phyloP scores from a whole-genome alignment of 2,329 filamentous ascomycete genomes.

The Exophiala viscosa region DNA sequence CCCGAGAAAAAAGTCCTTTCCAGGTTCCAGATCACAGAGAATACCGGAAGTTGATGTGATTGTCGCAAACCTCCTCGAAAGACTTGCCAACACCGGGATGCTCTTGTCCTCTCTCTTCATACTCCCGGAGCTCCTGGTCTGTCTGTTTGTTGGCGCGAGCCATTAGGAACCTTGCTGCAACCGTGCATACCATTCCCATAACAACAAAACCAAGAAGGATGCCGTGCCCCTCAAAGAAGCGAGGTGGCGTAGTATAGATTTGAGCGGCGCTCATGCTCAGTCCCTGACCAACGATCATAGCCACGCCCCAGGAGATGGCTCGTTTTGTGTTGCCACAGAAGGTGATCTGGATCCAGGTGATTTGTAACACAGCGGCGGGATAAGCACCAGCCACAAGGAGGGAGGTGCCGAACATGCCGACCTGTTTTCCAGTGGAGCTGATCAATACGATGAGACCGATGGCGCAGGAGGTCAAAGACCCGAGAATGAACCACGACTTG shows the following conservation, averaged over 20 bases:
- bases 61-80: slow-evolving; percentile 12
- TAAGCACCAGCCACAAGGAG: slow-evolving; percentile 6
- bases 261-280: slow-evolving; percentile 7
- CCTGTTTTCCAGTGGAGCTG: slow-evolving; percentile 2
- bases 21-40: not conserved
- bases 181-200: not conserved
- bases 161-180: slow-evolving; percentile 1
- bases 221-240: slow-evolving; percentile 9
- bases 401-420: slow-evolving; percentile 4
- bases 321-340: slow-evolving; percentile 11
- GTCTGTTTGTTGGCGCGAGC: not conserved
- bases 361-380: slow-evolving; percentile 8
- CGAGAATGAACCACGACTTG: slow-evolving; percentile 6
- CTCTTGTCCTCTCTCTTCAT: slow-evolving; percentile 4
- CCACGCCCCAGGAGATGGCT: slow-evolving; percentile 7
- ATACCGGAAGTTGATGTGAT: slow-evolving; percentile 9
- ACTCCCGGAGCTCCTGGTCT: slow-evolving; percentile 4
- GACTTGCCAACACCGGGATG: slow-evolving; percentile 5
- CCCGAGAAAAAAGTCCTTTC: not conserved
- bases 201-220: slow-evolving; percentile 7
- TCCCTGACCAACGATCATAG: slow-evolving; percentile 7
- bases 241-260: slow-evolving; percentile 8
- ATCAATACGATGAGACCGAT: slow-evolving; percentile 8
- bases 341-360: slow-evolving; percentile 11
- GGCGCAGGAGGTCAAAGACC: not conserved